phyloP scores from a whole-genome alignment of 768 basidiomycete genomes.

The Floccularia luteovirens region DNA sequence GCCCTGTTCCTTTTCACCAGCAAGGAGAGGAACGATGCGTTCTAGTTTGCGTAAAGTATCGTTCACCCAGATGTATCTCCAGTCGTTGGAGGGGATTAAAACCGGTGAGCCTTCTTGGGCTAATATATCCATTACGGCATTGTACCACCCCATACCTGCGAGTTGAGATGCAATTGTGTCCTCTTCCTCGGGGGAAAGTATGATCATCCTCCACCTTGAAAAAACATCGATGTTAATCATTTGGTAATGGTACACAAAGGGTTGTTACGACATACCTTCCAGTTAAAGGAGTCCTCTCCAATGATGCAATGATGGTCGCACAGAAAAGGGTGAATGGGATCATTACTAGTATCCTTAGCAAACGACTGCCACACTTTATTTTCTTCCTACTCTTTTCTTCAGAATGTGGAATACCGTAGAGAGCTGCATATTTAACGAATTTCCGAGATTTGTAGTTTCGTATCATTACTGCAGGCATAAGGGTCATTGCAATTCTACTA shows the following conservation, averaged over 20 bases:
- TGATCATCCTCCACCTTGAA: constrained; percentile 77
- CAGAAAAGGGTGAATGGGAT: constrained; percentile 58
- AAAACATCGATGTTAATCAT: neutral
- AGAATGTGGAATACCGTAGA: constrained; percentile 41
- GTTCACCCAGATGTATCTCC: constrained; percentile 86
- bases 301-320: constrained; percentile 62
- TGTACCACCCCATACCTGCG: constrained; percentile 81
- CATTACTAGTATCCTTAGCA: constrained; percentile 49
- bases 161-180: constrained; percentile 81
- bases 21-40: constrained; percentile 58
- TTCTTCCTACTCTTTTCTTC: constrained; percentile 43
- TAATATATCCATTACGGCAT: constrained; percentile 74
- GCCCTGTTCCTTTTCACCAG: constrained; percentile 46
- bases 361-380: constrained; percentile 39
- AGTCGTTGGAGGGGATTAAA: constrained; percentile 71
- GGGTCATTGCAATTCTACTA: constrained; percentile 65
- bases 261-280: constrained; percentile 50
- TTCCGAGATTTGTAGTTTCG: constrained; percentile 46
- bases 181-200: constrained; percentile 90
- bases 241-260: neutral
- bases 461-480: constrained; percentile 62
- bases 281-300: constrained; percentile 78
- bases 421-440: constrained; percentile 41
- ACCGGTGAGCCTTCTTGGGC: constrained; percentile 45
- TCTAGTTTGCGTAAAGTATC: constrained; percentile 76